A percentile compares a stretch with the other conserved stretches of the same genome.
phyloP scores from a whole-genome alignment of 1,284 basidiomycete species.

The Cutaneotrichosporon sp. region DNA sequence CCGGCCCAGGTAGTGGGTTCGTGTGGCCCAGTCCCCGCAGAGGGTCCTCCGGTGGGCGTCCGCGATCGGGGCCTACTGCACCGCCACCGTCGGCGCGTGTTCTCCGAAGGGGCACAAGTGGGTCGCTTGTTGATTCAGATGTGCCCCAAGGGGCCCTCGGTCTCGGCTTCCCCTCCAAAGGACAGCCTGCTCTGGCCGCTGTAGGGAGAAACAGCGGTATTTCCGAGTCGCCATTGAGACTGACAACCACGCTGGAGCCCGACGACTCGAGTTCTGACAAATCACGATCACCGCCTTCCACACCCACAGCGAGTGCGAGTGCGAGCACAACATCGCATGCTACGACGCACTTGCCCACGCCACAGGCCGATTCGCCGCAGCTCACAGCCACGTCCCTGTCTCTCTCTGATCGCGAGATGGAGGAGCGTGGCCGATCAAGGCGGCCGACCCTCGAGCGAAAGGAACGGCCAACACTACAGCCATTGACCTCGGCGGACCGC shows the following conservation, averaged over 20 bases:
- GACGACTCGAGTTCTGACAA: neutral
- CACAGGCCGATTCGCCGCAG: neutral
- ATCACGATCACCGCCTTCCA: neutral
- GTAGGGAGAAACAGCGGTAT: neutral
- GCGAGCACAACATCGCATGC: slow-evolving; percentile 1
- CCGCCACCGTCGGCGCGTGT: slow-evolving; percentile 3
- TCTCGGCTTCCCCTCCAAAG: no score
- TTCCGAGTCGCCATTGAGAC: slow-evolving; percentile 1
- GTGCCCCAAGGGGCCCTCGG: no score
- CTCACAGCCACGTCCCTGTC: neutral
- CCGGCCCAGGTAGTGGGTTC: neutral
- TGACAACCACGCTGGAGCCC: neutral
- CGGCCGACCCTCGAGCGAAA: neutral
- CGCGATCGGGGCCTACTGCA: neutral
- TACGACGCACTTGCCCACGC: neutral
- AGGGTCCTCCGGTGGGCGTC: neutral
- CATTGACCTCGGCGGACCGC: neutral
- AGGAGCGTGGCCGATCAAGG: no score
- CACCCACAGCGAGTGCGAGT: neutral
- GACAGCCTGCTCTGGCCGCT: no score
- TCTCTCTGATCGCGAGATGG: no score
- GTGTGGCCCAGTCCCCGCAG: neutral
- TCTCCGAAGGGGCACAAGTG: slow-evolving; percentile 21
- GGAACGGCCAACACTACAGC: no score
- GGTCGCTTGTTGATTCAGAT: slow-evolving; percentile 19